phyloP scores from a whole-genome alignment of 495 filamentous ascomycete genomes.

The Aspergillus cristatus region DNA sequence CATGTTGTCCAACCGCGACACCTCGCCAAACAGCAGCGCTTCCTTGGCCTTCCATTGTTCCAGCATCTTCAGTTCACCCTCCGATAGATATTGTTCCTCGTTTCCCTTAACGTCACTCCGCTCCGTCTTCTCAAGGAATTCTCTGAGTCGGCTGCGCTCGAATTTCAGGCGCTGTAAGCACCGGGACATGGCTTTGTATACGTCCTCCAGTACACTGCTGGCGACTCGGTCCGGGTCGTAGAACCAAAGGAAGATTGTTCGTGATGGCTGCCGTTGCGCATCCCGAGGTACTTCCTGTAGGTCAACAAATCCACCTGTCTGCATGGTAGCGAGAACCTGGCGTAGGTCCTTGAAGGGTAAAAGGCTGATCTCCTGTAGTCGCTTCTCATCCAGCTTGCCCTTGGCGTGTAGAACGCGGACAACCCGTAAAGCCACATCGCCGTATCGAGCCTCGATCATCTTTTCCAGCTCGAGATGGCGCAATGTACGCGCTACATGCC shows the following conservation, averaged over 20 bases:
- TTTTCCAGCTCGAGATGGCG: conserved; percentile 68
- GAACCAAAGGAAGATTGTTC: conserved; percentile 84
- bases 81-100: conserved; percentile 65
- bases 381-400: conserved; percentile 88
- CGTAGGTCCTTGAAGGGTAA: conserved; percentile 74
- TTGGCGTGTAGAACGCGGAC: conserved; percentile 72
- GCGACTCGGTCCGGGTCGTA: conserved; percentile 67
- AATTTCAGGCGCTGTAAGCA: conserved; percentile 65
- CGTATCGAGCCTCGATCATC: conserved; percentile 65
- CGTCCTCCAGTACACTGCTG: conserved; percentile 57
- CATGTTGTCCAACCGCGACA: conserved; percentile 73
- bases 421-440: conserved; percentile 65
- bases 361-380: conserved; percentile 61
- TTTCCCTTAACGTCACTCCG: conserved; percentile 74
- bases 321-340: conserved; percentile 68
- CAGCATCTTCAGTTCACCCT: conserved; percentile 56
- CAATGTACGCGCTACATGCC: conserved; percentile 54
- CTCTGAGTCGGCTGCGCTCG: conserved; percentile 56
- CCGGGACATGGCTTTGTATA: conserved; percentile 84
- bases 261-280: conserved; percentile 60
- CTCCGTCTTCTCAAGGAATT: conserved; percentile 65
- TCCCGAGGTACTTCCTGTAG: conserved; percentile 89
- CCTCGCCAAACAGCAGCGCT: conserved; percentile 63
- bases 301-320: conserved; percentile 73
- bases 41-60: conserved; percentile 61